Evolutionary conservation across 306 rosid genomes (phyloP), one percentile per base, ranked within the genome.

Genomic region (Cucurbita pepo): DNA sequence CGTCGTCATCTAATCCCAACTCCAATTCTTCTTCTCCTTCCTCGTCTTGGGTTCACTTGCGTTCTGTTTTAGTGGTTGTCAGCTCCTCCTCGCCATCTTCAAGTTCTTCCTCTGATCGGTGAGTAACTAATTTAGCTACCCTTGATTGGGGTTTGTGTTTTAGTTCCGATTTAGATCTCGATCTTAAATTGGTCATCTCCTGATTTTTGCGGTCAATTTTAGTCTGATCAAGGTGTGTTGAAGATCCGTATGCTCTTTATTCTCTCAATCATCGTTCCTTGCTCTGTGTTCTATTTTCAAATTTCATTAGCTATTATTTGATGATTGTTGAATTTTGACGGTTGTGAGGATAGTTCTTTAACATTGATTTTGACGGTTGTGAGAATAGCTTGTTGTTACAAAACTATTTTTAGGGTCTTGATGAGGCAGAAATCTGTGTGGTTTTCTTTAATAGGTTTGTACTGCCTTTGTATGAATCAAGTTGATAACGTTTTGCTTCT

Each of bases 71-170:
- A 75, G 88, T 95, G 71, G 91, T 95, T 75, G 99, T 95, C 43
- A 81, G 87, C 75, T 88, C 96, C 75, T 95, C 99, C 80, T 95
- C 99, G 62, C 93, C 99, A 80, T 95, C 96, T 85, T 83, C 91
- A 85, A 86, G 90, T 73, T 86, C 97, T 74, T 80, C 81, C 69
- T 85, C 99, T 81, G 97, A 95, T 95, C 99, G 99, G 99, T 95
- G 84, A 95, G 97, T 89, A 14, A 13, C 73, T 48, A 14, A 14
- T 47, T 69, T 71, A 50, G 13, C 73, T 21, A 5, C 11, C 8
- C 45, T 13, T 69, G 2, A 14, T 25, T 69, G 22, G 56, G 71
- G 18, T 67, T 47, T 12, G 1, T 10, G 1, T 67, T 47, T 47
- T 47, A 22, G 13, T 67, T 67, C 43, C 73, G 56, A 67, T 47